These are phyloP conservation scores for Sutorius eximius DNA, from an alignment of 1,284 basidiomycete species.

Conservation along the genomic window DNA sequence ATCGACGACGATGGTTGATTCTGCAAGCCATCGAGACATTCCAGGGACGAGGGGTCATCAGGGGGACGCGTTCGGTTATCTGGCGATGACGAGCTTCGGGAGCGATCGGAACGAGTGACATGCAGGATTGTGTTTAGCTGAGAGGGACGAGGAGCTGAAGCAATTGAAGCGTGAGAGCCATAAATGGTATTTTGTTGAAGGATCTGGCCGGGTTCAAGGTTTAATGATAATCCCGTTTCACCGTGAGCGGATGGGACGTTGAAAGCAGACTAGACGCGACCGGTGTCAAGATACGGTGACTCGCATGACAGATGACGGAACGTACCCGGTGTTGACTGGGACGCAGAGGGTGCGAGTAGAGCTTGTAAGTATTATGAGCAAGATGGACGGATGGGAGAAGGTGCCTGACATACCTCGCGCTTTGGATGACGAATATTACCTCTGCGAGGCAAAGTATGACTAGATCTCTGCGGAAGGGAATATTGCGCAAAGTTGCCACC, in stretches of 20 bases:
- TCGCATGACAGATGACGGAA: neutral
- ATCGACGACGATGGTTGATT: slow-evolving; percentile 5
- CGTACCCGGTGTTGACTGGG: slow-evolving; percentile 22
- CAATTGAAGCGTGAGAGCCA: slow-evolving; percentile 3
- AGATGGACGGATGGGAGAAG: neutral
- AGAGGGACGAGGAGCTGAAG: slow-evolving; percentile 1
- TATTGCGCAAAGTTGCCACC: slow-evolving; percentile 12
- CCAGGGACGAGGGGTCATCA: neutral
- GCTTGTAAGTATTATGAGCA: slow-evolving; percentile 19
- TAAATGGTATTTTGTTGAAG: slow-evolving; percentile 37
- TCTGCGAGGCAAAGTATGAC: slow-evolving; percentile 6
- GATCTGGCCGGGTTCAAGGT: slow-evolving; percentile 55
- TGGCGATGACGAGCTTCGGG: slow-evolving; percentile 15
- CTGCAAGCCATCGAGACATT: slow-evolving; percentile 1
- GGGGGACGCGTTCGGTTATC: neutral
- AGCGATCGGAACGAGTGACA: slow-evolving; percentile 5
- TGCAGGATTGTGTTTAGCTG: neutral
- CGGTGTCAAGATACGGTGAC: slow-evolving; percentile 13
- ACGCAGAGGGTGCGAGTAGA: slow-evolving; percentile 2
- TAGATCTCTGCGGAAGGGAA: slow-evolving; percentile 5
- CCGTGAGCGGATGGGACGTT: neutral
- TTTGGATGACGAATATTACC: slow-evolving; percentile 1
- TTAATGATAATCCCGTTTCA: slow-evolving; percentile 37
- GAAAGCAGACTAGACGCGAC: slow-evolving; percentile 10
- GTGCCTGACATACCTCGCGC: slow-evolving; percentile 25